Evolutionary conservation across 2,329 filamentous ascomycete genomes (phyloP).

Genomic region (Fusarium aywerte): DNA sequence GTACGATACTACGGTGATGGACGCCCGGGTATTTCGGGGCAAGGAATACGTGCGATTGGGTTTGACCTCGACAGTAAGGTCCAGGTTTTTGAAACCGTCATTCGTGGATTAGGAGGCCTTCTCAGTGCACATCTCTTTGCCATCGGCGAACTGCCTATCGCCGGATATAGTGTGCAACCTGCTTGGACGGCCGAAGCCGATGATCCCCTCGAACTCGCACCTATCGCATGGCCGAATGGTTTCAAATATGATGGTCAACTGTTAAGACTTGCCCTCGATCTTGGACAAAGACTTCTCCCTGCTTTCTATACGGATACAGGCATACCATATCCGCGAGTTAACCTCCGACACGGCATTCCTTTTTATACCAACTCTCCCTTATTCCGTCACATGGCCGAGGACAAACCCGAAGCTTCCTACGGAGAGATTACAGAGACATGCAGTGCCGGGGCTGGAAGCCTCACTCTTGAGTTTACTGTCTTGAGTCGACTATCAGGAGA

Average conservation of each 20-base stretch:
- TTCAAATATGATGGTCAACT: conserved; percentile 91
- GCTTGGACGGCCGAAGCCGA: conserved; percentile 43
- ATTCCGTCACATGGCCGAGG: conserved; percentile 62
- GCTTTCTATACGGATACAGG: conserved; percentile 93
- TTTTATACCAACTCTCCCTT: conserved; percentile 91
- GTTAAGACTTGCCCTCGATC: conserved; percentile 85
- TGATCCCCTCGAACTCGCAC: conserved; percentile 59
- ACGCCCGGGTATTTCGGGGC: conserved; percentile 71
- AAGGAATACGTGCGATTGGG: conserved; percentile 77
- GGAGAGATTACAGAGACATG: conserved; percentile 93
- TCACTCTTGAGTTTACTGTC: conserved; percentile 92
- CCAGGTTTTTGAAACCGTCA: conserved; percentile 98
- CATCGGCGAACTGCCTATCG: conserved; percentile 87
- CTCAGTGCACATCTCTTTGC: conserved; percentile 95
- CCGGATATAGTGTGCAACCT: conserved; percentile 72
- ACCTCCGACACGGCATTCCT: conserved; percentile 88
- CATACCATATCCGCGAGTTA: conserved; percentile 93
- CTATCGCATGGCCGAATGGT: conserved; percentile 78
- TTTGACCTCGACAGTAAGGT: conserved; percentile 98
- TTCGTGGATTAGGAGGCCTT: conserved; percentile 89
- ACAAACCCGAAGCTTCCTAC: conserved; percentile 49
- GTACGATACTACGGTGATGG: conserved; percentile 91
- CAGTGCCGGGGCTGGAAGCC: conserved; percentile 93
- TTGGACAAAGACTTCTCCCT: conserved; percentile 84
- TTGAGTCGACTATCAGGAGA: conserved; percentile 90